Evolutionary conservation across 495 filamentous ascomycete genomes (phyloP).

Genomic region (Barbatosphaeria neglecta): DNA sequence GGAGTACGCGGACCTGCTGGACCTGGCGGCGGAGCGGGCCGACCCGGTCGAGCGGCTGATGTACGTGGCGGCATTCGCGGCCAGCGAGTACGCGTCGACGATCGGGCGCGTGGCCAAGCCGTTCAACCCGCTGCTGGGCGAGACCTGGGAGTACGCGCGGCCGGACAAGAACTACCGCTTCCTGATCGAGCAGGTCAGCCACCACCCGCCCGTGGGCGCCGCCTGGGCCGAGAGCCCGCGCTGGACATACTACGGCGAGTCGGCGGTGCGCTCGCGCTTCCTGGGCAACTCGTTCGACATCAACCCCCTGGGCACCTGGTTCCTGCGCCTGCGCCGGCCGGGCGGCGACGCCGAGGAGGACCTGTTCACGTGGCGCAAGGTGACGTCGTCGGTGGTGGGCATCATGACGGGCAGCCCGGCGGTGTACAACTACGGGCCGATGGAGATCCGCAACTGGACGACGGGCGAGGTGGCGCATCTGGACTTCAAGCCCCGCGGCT

Average conservation of each 20-base stretch:
- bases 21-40: constrained; percentile 72
- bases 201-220: constrained; percentile 91
- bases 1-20: constrained; percentile 90
- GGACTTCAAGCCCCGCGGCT: constrained; percentile 91
- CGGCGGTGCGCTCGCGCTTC: constrained; percentile 93
- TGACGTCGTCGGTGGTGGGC: constrained; percentile 91
- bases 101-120: constrained; percentile 95
- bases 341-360: constrained; percentile 70
- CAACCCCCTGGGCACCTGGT: constrained; percentile 94
- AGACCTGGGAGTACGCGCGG: constrained; percentile 92
- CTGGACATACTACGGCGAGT: constrained; percentile 98
- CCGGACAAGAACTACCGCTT: constrained; percentile 97
- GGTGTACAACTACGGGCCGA: constrained; percentile 95
- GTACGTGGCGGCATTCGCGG: constrained; percentile 93
- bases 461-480: constrained; percentile 84
- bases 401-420: constrained; percentile 95
- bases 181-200: constrained; percentile 97
- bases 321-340: constrained; percentile 71
- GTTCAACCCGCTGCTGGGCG: constrained; percentile 91
- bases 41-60: constrained; percentile 88
- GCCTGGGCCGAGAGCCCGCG: constrained; percentile 85
- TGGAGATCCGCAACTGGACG: constrained; percentile 95
- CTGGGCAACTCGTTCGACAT: constrained; percentile 97
- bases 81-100: constrained; percentile 92
- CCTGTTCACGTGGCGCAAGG: constrained; percentile 97